Conservation (phyloP, 805 yeast genomes). For the Candida quercuum region DNA sequence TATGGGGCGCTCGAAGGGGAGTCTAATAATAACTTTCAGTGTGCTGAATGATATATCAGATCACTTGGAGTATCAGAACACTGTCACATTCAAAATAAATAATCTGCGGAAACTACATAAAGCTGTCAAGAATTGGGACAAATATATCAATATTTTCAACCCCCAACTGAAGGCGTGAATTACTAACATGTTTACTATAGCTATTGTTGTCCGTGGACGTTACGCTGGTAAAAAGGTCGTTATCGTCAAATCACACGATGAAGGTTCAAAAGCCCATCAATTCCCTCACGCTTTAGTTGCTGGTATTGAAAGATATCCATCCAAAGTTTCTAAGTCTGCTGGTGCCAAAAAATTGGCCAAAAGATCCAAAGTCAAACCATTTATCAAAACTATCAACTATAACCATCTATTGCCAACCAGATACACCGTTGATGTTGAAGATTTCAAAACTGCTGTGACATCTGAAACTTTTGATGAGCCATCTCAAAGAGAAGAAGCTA, state of each 20-base stretch:
- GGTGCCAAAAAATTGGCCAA: constrained; percentile 94
- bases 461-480: constrained; percentile 96
- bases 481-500: constrained; percentile 97
- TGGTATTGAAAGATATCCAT: constrained; percentile 98
- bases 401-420: constrained; percentile 99
- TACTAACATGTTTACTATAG: constrained; percentile 14
- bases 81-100: too few species aligned
- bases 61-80: too few species aligned
- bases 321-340: constrained; percentile 91
- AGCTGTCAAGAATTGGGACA: too few species aligned
- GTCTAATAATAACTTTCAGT: too few species aligned
- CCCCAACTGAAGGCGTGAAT: not conserved
- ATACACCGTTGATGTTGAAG: constrained; percentile 95
- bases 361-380: constrained; percentile 98
- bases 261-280: constrained; percentile 97
- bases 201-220: constrained; percentile 99
- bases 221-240: constrained; percentile 99
- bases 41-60: too few species aligned
- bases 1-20: too few species aligned
- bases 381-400: constrained; percentile 98
- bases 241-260: constrained; percentile 96
- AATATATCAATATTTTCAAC: too few species aligned
- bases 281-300: constrained; percentile 99
- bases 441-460: constrained; percentile 86
- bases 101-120: too few species aligned